Base-by-base conservation (phyloP, 2,329 filamentous ascomycete species). In the Colletotrichum sp. region DNA sequence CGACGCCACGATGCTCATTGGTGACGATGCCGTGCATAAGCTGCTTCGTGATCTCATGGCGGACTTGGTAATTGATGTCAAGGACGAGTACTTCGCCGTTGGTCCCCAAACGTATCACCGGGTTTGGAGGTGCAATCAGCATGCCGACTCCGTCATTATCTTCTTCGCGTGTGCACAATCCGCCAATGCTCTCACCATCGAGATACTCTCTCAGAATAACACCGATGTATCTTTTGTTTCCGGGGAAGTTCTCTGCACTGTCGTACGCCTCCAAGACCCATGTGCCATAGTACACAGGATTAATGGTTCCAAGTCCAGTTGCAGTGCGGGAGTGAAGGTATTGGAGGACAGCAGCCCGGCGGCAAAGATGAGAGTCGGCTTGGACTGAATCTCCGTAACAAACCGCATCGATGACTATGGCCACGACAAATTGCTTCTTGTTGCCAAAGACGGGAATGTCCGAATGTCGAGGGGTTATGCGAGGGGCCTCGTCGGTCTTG, bases 71-170 rank as follows among this genome's bases (percentile, higher is more conserved):
- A 12, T 2, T 12, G 18, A 18, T 0, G 5, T 47, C 9, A 12
- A 47, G 0, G 0, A 47, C 0, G 18, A 47, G 0, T 47, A n/a
- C 38, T 12, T 1, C 1, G 18, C 18, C 18, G 0, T 47, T 9
- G 1, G 18, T 12, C 1, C 0, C 5, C 12, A 0, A 0, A 47
- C 38, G 38, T 2, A 47, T 4, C 1, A 47, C 38, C 0, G 18
- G 18, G 38, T 47, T 43, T 5, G 18, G 0, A 43, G 0, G 38
- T n/a, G 1, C 38, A n/a, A 0, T 47, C 1, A 47, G 38, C 38
- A 3, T 47, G 38, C 38, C 38, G 18, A 43, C 1, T n/a, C 3
- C 38, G 0, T 43, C 38, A 0, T 6, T 0, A n/a, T 43, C 18
- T 11, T 6, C 18, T 43, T 43, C 38, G 9, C 38, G 38, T 1